A percentile compares a stretch with the other conserved stretches of the same genome.
Conservation (phyloP, 805 yeast species). For the Saccharomycopsis sp. region DNA sequence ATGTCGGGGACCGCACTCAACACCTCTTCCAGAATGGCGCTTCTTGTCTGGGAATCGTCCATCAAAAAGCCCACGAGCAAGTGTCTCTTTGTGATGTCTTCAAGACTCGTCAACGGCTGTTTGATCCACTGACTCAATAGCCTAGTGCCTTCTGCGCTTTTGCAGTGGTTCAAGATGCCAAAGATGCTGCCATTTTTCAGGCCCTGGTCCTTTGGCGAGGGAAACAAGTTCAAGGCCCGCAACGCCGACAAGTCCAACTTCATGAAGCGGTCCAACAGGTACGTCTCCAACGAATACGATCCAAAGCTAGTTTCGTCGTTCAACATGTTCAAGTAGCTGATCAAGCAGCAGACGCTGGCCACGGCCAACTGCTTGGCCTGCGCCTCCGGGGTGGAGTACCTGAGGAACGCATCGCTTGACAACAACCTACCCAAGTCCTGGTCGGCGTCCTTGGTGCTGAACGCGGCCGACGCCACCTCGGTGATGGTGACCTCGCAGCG, state of each 20-base stretch:
- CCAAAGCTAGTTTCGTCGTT: constrained; percentile 48
- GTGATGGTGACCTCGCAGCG: constrained; percentile 72
- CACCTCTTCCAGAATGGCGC: constrained; percentile 55
- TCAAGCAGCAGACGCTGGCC: constrained; percentile 56
- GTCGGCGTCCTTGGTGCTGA: constrained; percentile 59
- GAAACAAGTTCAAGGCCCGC: constrained; percentile 79
- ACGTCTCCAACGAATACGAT: constrained; percentile 47
- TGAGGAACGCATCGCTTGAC: constrained; percentile 24
- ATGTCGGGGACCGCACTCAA: constrained; percentile 76
- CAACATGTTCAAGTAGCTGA: constrained; percentile 59
- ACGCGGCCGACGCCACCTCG: constrained; percentile 47
- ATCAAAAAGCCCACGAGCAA: constrained; percentile 63
- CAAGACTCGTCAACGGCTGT: constrained; percentile 73
- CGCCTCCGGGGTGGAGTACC: constrained; percentile 48
- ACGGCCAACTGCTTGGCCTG: constrained; percentile 44
- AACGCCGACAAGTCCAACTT: constrained; percentile 86
- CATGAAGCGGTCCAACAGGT: constrained; percentile 74
- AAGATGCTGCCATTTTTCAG: constrained; percentile 53
- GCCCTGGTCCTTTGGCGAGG: constrained; percentile 39
- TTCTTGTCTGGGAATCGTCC: constrained; percentile 60
- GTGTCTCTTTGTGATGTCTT: constrained; percentile 59
- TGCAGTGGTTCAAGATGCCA: constrained; percentile 82
- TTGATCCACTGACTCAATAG: constrained; percentile 89
- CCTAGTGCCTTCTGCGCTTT: constrained; percentile 82
- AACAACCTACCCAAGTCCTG: constrained; percentile 50